Conservation (phyloP, 2,329 filamentous ascomycete genomes). For the Parastagonospora nodorum region DNA sequence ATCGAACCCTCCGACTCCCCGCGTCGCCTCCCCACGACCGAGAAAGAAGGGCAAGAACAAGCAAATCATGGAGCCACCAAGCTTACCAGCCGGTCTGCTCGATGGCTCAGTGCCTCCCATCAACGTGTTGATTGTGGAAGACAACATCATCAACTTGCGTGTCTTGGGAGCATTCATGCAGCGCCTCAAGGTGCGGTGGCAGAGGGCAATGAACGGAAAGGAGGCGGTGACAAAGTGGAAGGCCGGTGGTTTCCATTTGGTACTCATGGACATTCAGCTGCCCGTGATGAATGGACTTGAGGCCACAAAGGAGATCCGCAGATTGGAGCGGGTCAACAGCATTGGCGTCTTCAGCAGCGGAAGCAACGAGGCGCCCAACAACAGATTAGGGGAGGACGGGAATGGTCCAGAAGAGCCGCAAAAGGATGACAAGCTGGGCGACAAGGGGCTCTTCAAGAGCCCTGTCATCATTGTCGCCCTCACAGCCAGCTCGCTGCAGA, state of each 20-base stretch:
- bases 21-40: conserved; percentile 56
- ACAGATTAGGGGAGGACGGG: conserved; percentile 46
- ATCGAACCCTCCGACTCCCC: conserved; percentile 55
- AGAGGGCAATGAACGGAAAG: conserved; percentile 93
- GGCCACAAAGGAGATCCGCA: conserved; percentile 90
- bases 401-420: conserved; percentile 44
- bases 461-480: conserved; percentile 97
- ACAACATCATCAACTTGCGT: conserved; percentile 96
- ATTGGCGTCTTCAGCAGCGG: conserved; percentile 81
- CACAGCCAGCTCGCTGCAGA: conserved; percentile 92
- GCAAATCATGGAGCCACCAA: conserved; percentile 41
- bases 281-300: conserved; percentile 96
- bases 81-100: conserved; percentile 64
- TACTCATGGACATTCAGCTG: conserved; percentile 98
- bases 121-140: conserved; percentile 96
- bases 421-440: conserved; percentile 71
- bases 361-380: conserved; percentile 49
- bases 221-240: conserved; percentile 95
- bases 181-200: conserved; percentile 91
- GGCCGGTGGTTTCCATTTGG: conserved; percentile 88
- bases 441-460: conserved; percentile 79
- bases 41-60: conserved; percentile 50
- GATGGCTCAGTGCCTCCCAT: conserved; percentile 90
- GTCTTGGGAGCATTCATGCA: conserved; percentile 96
- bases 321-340: conserved; percentile 85